Percentiles rank a stretch among this genome's conserved stretches.
Conservation (phyloP, 2,329 filamentous ascomycete species). For the Drechmeria coniospora region DNA sequence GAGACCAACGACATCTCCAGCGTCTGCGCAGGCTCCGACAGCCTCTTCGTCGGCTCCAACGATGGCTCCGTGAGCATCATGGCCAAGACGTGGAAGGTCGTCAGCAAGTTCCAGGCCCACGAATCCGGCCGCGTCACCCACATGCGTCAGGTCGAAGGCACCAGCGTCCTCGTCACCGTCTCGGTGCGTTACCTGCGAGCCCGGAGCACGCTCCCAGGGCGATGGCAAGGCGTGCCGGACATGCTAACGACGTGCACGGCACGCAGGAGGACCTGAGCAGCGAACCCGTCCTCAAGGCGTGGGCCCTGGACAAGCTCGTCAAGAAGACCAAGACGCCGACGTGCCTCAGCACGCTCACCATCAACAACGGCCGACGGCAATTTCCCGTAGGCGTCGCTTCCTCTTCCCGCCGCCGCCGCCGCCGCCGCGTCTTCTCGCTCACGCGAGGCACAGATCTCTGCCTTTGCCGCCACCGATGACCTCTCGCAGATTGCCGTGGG, state of each 20-base stretch:
- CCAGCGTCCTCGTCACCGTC: constrained; percentile 70
- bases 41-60: constrained; percentile 72
- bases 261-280: constrained; percentile 65
- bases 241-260: too few species aligned
- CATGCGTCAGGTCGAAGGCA: constrained; percentile 83
- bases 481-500: constrained; percentile 86
- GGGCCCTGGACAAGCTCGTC: constrained; percentile 84
- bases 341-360: constrained; percentile 70
- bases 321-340: constrained; percentile 86
- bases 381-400: constrained; percentile 54
- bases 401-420: too few species aligned
- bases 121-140: constrained; percentile 69
- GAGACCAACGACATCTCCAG: constrained; percentile 72
- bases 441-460: constrained; percentile 48
- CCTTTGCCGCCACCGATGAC: constrained; percentile 76
- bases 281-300: constrained; percentile 89
- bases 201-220: too few species aligned
- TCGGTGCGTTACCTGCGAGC: constrained; percentile 36
- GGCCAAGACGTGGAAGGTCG: constrained; percentile 71
- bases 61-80: constrained; percentile 82
- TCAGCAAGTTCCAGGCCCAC: constrained; percentile 76
- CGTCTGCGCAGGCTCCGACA: constrained; percentile 75
- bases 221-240: too few species aligned
- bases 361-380: constrained; percentile 81
- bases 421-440: accelerated